Evolutionary conservation across 164 flowering plant genomes (phyloP).

Genomic region (Aristolochia fimbriata): DNA sequence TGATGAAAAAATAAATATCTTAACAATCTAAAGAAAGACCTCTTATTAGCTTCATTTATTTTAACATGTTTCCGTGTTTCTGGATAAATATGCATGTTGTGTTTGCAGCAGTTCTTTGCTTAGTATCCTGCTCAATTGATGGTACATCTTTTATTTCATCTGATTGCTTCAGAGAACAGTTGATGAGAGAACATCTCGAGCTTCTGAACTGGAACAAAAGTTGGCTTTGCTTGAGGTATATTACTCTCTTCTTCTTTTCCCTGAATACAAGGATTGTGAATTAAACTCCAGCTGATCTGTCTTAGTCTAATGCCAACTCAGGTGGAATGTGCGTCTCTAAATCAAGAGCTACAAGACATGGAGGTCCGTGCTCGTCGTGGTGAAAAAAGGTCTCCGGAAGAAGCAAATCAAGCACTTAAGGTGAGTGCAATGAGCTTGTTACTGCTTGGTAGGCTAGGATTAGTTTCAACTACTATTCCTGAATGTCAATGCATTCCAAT

Average conservation of each 20-base stretch:
- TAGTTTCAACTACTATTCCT: not conserved
- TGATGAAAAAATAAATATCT: too few species aligned
- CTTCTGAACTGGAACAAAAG: constrained; percentile 86
- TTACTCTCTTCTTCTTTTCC: constrained; percentile 1
- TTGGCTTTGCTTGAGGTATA: constrained; percentile 85
- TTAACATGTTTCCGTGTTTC: too few species aligned
- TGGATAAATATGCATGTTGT: too few species aligned
- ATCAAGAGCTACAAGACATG: constrained; percentile 94
- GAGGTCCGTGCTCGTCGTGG: constrained; percentile 80
- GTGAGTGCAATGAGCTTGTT: constrained; percentile 20
- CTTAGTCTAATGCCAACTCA: constrained; percentile 11
- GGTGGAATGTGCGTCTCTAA: constrained; percentile 88
- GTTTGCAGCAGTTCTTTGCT: too few species aligned
- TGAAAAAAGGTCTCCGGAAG: constrained; percentile 83
- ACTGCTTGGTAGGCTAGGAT: not conserved
- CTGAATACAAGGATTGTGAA: not conserved
- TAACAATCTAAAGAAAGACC: too few species aligned
- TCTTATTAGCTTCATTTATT: too few species aligned
- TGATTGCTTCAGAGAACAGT: constrained; percentile 51
- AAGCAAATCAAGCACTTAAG: constrained; percentile 88
- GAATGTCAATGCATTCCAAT: too few species aligned
- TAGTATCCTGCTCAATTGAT: too few species aligned
- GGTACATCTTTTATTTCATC: not conserved
- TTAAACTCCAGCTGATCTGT: constrained; percentile 4
- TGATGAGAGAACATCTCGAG: constrained; percentile 84